Percentiles rank a stretch among this genome's conserved stretches.
These are phyloP conservation scores for Singerocomus rubriflavus DNA, from an alignment of 1,284 basidiomycete species.

Conservation along the genomic window DNA sequence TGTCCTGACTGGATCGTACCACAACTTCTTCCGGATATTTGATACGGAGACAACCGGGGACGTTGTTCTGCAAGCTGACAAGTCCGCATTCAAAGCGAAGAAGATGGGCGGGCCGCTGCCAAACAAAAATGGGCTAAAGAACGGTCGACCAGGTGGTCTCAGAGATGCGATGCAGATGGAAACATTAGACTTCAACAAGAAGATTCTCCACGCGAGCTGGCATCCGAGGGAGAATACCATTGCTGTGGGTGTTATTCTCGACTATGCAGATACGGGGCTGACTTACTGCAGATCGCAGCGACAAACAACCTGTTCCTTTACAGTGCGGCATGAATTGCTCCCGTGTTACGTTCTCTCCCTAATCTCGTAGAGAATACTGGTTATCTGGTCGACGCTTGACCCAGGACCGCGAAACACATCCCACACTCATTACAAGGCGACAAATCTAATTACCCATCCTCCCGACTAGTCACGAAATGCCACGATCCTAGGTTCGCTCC, in stretches of 20 bases:
- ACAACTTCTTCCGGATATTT: constrained; percentile 99
- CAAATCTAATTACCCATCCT: constrained; percentile 24
- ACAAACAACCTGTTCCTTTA: constrained; percentile 93
- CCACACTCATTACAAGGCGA: constrained; percentile 29
- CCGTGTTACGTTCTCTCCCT: background rate
- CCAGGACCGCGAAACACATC: constrained; percentile 15
- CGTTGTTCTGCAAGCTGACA: constrained; percentile 96
- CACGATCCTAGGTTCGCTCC: constrained; percentile 17
- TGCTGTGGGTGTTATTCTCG: constrained; percentile 58
- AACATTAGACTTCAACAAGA: constrained; percentile 97
- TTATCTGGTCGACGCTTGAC: constrained; percentile 7
- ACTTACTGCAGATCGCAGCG: constrained; percentile 72
- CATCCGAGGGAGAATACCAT: constrained; percentile 98
- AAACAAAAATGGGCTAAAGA: constrained; percentile 66
- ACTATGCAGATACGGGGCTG: constrained; percentile 1
- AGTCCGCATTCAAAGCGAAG: constrained; percentile 99
- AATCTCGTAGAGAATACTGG: constrained; percentile 13
- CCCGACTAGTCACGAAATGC: constrained; percentile 22
- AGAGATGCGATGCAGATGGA: constrained; percentile 89
- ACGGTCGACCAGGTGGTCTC: constrained; percentile 64
- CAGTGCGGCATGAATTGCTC: constrained; percentile 65
- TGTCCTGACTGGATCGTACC: constrained; percentile 96
- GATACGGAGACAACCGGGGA: constrained; percentile 90
- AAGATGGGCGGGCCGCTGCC: constrained; percentile 87
- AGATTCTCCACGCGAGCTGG: constrained; percentile 97